Evolutionary conservation across 2,329 filamentous ascomycete species (phyloP).

Genomic region (Colletotrichum australisinense): DNA sequence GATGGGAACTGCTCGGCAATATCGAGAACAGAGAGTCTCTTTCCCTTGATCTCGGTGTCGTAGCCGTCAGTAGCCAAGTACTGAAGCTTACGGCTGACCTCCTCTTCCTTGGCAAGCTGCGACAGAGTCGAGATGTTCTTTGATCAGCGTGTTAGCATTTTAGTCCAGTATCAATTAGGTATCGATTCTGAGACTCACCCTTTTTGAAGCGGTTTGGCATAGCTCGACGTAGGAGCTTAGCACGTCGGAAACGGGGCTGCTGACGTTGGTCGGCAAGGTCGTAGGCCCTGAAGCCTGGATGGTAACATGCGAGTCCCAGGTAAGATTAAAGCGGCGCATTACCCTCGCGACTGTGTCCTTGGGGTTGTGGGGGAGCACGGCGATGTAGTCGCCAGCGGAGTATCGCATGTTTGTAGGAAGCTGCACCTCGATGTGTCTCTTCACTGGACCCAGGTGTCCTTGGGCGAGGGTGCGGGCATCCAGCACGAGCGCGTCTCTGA

Average conservation of each 20-base stretch:
- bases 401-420: constrained; percentile 76
- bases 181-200: constrained; percentile 50
- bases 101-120: constrained; percentile 46
- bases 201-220: constrained; percentile 77
- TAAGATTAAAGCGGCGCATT: constrained; percentile 73
- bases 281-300: constrained; percentile 65
- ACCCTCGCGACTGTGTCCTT: constrained; percentile 70
- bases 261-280: constrained; percentile 65
- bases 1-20: constrained; percentile 67
- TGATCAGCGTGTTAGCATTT: constrained; percentile 35
- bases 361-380: constrained; percentile 78
- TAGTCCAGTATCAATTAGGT: accelerated
- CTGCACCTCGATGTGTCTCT: constrained; percentile 75
- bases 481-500: constrained; percentile 68
- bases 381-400: constrained; percentile 80
- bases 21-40: constrained; percentile 68
- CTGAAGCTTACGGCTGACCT: constrained; percentile 44
- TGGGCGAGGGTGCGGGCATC: constrained; percentile 60
- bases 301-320: constrained; percentile 76
- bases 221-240: constrained; percentile 80
- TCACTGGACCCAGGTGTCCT: constrained; percentile 61
- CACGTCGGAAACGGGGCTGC: constrained; percentile 72
- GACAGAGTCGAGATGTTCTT: constrained; percentile 52
- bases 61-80: constrained; percentile 52
- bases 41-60: constrained; percentile 52